Base-by-base conservation (phyloP, 148 eudicot species). In the Fagopyrum tataricum region DNA sequence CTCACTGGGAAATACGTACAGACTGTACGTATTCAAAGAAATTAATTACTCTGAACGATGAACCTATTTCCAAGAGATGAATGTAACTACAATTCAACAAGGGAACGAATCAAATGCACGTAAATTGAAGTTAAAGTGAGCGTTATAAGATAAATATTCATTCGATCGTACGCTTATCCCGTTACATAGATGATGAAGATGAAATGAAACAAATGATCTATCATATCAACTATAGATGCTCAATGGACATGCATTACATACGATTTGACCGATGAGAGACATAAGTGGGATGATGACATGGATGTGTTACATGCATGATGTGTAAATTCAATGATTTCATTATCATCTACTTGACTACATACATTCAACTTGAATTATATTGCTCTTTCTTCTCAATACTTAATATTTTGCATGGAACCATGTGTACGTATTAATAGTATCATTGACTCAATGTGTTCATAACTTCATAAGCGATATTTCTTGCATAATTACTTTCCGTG, bases 231-330 rank as follows among this genome's bases (percentile, higher is more conserved):
- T 24, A 59, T 59, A 9, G 66, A 23, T 59, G 66, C 39, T 12
- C 20, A 21, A 59, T 59, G 40, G 15, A 23, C 39, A 59, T 59
- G 66, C 15, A 59, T 23, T 39, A 59, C 10, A 12, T 3, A 59
- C 24, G 66, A 61, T 61, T 14, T 61, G 67, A 61, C 23, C 13
- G 39, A 23, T 40, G 67, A 55, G 40, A 61, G 67, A 61, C 40
- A 26, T 24, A 1, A 61, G 67, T 61, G 67, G 67, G 67, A 24
- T 61, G 67, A 61, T 61, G 67, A 61, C 67, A 61, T 61, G 67
- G 67, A 24, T 26, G 37, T 23, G 41, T 6, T 10, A 61, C 67
- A 61, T 61, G 41, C 67, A 61, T 61, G 41, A 61, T 31, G 2
- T 31, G 37, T 31, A 31, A 31, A 31, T 61, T 61, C 67, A 61